These are phyloP conservation scores for Orbilia oligospora DNA, from an alignment of 2,329 filamentous ascomycete genomes.

Conservation along the genomic window DNA sequence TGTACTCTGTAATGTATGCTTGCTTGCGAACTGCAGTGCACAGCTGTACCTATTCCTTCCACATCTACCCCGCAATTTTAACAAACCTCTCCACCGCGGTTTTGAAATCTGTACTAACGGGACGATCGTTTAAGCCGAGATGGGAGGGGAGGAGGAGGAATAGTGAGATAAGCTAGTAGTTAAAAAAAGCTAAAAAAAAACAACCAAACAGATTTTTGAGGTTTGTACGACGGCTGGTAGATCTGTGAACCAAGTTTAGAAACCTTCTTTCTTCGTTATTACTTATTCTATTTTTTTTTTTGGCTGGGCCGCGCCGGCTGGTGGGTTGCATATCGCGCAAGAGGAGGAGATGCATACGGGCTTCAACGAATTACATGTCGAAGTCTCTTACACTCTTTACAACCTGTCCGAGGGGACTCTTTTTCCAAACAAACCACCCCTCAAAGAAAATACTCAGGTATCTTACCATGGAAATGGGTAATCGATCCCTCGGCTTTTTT, in stretches of 20 bases:
- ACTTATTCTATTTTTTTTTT: too few relatives aligned
- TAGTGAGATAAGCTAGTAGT: background rate
- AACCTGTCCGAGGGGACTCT: too few relatives aligned
- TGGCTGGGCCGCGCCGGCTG: too few relatives aligned
- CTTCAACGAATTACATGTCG: too few relatives aligned
- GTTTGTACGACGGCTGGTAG: background rate
- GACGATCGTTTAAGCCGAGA: constrained; percentile 12
- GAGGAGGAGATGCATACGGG: too few relatives aligned
- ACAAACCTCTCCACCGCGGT: background rate
- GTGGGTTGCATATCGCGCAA: too few relatives aligned
- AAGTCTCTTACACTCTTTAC: too few relatives aligned
- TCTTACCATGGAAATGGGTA: constrained; percentile 6
- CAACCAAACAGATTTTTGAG: background rate
- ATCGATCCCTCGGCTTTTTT: background rate
- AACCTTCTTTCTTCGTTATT: too few relatives aligned
- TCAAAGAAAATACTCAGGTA: too few relatives aligned
- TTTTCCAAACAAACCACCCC: too few relatives aligned
- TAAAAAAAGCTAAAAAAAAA: background rate
- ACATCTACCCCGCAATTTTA: constrained; percentile 20
- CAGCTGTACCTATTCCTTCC: constrained; percentile 9
- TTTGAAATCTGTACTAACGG: constrained; percentile 29
- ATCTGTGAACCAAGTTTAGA: too few relatives aligned
- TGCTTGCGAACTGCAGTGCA: background rate
- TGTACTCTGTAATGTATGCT: background rate
- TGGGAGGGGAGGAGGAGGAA: background rate